Percentiles rank a stretch among this genome's conserved stretches.
phyloP scores from a whole-genome alignment of 2,329 filamentous ascomycete species.

The Sodiomyces alkalinus region DNA sequence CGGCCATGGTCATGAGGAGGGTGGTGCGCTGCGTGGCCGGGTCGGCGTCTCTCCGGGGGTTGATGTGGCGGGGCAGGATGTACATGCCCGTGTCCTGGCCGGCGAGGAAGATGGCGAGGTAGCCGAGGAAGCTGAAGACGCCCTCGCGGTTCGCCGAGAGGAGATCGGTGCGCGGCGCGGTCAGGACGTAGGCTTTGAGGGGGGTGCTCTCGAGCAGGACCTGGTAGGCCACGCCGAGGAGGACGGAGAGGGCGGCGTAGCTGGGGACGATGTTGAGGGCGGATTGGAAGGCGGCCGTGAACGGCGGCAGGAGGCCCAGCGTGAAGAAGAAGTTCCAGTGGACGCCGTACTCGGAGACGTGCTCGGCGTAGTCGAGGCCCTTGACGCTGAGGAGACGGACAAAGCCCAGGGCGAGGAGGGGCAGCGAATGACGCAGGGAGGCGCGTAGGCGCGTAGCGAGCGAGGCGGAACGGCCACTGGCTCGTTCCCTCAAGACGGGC shows the following conservation, averaged over 20 bases:
- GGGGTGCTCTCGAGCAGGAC: slow-evolving; percentile 56
- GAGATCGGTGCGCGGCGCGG: slow-evolving; percentile 62
- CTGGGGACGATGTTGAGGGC: slow-evolving; percentile 56
- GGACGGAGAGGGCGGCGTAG: slow-evolving; percentile 58
- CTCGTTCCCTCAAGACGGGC: slow-evolving; percentile 55
- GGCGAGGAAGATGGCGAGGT: slow-evolving; percentile 85
- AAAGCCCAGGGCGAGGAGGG: slow-evolving; percentile 65
- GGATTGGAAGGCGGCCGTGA: slow-evolving; percentile 70
- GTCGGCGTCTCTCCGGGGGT: slow-evolving; percentile 23
- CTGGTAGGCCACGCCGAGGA: slow-evolving; percentile 59
- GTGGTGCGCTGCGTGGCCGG: slow-evolving; percentile 33
- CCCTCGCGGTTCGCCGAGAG: slow-evolving; percentile 88
- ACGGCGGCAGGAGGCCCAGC: slow-evolving; percentile 72
- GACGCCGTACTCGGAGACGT: slow-evolving; percentile 93
- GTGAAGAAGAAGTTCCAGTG: slow-evolving; percentile 99
- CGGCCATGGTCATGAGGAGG: slow-evolving; percentile 46
- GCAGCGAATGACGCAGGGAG: slow-evolving; percentile 67
- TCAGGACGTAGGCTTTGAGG: slow-evolving; percentile 72
- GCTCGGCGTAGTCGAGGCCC: slow-evolving; percentile 87
- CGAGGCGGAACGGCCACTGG: slow-evolving; percentile 31
- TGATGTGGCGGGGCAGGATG: slow-evolving; percentile 49
- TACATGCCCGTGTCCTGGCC: slow-evolving; percentile 74
- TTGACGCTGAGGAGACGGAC: slow-evolving; percentile 81
- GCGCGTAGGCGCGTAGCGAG: slow-evolving; percentile 43
- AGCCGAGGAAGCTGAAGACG: slow-evolving; percentile 87